These are phyloP conservation scores for Naganishia onofrii DNA, from an alignment of 768 basidiomycete species.

Conservation along the genomic window DNA sequence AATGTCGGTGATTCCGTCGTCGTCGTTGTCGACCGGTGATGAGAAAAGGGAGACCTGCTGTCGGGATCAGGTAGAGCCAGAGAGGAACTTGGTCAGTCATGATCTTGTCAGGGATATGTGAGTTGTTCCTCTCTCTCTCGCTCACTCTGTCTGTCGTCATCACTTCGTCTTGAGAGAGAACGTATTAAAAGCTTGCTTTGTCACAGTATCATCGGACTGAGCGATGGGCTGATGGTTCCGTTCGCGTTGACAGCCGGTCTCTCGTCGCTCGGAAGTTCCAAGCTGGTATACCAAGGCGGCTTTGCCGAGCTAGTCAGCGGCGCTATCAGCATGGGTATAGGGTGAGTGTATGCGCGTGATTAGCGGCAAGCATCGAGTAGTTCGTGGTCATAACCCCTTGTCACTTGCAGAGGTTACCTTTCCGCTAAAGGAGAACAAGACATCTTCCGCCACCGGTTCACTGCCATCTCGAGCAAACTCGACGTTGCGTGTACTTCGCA, in stretches of 20 bases:
- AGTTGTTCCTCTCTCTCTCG: neutral
- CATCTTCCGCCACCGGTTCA: conserved; percentile 77
- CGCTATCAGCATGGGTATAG: conserved; percentile 64
- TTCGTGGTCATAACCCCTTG: too few species aligned
- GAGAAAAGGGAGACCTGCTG: conserved; percentile 12
- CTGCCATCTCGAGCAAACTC: conserved; percentile 76
- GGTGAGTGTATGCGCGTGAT: too few species aligned
- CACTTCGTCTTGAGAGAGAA: neutral
- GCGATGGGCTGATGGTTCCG: conserved; percentile 48
- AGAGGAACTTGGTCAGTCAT: neutral
- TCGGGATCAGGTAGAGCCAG: neutral
- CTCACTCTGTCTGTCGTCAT: too few species aligned
- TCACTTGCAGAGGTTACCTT: conserved; percentile 69
- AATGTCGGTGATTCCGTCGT: neutral
- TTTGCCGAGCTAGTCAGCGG: conserved; percentile 72
- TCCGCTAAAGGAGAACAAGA: conserved; percentile 95
- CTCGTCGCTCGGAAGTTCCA: conserved; percentile 74
- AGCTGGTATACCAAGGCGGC: conserved; percentile 85
- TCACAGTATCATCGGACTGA: conserved; percentile 47
- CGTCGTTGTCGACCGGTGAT: neutral
- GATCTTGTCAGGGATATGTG: conserved; percentile 1
- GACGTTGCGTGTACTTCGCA: conserved; percentile 83
- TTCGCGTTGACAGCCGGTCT: conserved; percentile 56
- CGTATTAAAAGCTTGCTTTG: neutral
- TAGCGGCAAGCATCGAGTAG: too few species aligned